These are phyloP conservation scores for Schizochytrium sp. DNA, from an alignment of 108 stramenopile genomes.

Conservation along the genomic window DNA sequence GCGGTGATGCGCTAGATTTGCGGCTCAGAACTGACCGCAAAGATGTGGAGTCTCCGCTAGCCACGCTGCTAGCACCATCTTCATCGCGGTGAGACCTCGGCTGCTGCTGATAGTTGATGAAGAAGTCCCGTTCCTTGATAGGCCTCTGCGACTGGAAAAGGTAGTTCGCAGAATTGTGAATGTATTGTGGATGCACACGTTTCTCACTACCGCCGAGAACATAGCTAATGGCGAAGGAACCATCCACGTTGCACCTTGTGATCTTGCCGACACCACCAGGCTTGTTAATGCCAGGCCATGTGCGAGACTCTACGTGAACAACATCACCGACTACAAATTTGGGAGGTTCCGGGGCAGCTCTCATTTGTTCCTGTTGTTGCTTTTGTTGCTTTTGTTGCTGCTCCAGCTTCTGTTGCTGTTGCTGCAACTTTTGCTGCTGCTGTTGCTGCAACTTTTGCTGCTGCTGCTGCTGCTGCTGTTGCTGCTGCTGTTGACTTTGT, in stretches of 20 bases:
- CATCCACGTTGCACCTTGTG: background rate
- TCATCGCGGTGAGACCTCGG: no score
- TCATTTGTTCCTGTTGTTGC: background rate
- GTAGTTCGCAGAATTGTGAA: no score
- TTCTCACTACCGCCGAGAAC: background rate
- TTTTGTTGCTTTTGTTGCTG: background rate
- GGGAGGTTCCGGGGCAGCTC: background rate
- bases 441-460: background rate
- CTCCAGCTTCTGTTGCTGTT: background rate
- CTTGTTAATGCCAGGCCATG: constrained; percentile 6
- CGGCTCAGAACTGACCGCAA: no score
- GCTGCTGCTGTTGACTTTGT: background rate
- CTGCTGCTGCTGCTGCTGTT: background rate
- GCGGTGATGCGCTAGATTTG: no score
- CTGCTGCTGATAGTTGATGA: no score
- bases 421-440: background rate
- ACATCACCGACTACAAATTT: constrained; percentile 30
- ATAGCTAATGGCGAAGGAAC: background rate
- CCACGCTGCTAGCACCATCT: no score
- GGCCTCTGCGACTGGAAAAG: no score
- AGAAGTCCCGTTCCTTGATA: no score
- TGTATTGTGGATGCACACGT: no score
- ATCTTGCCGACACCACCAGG: constrained; percentile 40
- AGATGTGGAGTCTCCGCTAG: no score
- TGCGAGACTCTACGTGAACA: background rate